Evolutionary conservation across 2,329 filamentous ascomycete species (phyloP).

Genomic region (Thielaviopsis punctulata): DNA sequence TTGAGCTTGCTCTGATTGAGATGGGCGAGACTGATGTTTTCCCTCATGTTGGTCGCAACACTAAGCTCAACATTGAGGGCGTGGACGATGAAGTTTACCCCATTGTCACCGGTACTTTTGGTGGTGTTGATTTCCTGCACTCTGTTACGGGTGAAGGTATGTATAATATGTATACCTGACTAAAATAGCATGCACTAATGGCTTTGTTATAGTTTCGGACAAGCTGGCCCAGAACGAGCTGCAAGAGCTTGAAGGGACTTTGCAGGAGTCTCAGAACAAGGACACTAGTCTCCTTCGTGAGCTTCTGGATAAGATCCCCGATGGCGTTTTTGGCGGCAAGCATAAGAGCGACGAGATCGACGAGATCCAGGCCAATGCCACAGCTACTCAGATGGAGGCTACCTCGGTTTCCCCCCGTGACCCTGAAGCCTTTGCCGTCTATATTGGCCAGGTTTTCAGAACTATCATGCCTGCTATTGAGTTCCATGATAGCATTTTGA

Average conservation of each 20-base stretch:
- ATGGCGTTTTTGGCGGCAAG: conserved; percentile 59
- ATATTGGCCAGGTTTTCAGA: conserved; percentile 53
- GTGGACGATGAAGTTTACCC: conserved; percentile 55
- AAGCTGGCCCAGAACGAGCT: conserved; percentile 86
- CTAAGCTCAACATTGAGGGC: conserved; percentile 52
- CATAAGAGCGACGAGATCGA: conserved; percentile 61
- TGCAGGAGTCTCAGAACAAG: conserved; percentile 43
- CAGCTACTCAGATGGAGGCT: conserved; percentile 58
- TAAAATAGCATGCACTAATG: conserved; percentile 12
- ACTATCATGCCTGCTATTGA: conserved; percentile 82
- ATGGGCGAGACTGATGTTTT: conserved; percentile 68
- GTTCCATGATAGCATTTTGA: conserved; percentile 79
- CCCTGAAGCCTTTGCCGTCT: conserved; percentile 68
- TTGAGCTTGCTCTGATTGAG: conserved; percentile 73
- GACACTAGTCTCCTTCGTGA: conserved; percentile 63
- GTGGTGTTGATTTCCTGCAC: conserved; percentile 85
- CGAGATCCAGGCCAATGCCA: conserved; percentile 61
- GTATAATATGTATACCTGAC: conserved; percentile 14
- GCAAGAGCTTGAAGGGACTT: conserved; percentile 69
- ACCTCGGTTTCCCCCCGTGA: conserved; percentile 58
- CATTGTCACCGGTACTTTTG: conserved; percentile 79
- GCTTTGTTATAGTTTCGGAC: conserved; percentile 47
- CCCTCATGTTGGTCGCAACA: conserved; percentile 66
- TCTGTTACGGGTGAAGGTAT: conserved; percentile 57
- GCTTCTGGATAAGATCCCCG: conserved; percentile 65